Evolutionary conservation across 176 grass and related monocot genomes (phyloP).

Genomic region (Zoysia pacifica): DNA sequence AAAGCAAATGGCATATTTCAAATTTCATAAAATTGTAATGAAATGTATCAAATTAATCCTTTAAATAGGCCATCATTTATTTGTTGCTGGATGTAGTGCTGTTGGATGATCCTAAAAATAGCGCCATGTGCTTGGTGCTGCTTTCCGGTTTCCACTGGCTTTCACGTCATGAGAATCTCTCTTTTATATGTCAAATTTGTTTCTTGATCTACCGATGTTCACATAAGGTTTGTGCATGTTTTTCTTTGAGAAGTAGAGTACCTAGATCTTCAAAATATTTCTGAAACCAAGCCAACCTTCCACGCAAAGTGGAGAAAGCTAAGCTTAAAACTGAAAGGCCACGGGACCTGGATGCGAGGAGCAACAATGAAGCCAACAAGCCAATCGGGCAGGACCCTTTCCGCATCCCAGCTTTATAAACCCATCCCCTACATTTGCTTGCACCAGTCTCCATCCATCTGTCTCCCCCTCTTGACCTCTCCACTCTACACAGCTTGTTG

Average conservation of each 20-base stretch:
- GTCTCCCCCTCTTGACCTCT: slow-evolving; percentile 1
- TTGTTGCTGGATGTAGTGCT: background rate
- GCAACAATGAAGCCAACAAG: slow-evolving; percentile 12
- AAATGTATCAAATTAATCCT: too few species aligned
- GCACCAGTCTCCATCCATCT: slow-evolving; percentile 31
- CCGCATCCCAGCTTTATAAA: slow-evolving; percentile 22
- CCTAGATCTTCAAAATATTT: slow-evolving; percentile 4
- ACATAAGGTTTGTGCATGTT: background rate
- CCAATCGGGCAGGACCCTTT: slow-evolving; percentile 9
- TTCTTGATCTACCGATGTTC: background rate
- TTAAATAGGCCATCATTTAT: background rate
- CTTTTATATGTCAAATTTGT: background rate
- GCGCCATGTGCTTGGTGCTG: slow-evolving; percentile 3
- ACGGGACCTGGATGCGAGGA: slow-evolving; percentile 3
- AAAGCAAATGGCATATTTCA: too few species aligned
- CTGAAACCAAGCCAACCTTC: background rate
- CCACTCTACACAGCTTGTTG: slow-evolving; percentile 11
- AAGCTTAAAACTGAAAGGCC: background rate
- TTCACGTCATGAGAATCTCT: background rate
- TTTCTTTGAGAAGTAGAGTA: background rate
- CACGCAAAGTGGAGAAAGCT: background rate
- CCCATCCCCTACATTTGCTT: background rate
- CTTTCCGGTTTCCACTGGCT: background rate
- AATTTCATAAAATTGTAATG: too few species aligned
- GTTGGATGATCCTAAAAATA: background rate